A percentile compares a stretch with the other conserved stretches of the same genome.
phyloP scores from a whole-genome alignment of 805 yeast species.

The Sungouiozyma ichnusensis region DNA sequence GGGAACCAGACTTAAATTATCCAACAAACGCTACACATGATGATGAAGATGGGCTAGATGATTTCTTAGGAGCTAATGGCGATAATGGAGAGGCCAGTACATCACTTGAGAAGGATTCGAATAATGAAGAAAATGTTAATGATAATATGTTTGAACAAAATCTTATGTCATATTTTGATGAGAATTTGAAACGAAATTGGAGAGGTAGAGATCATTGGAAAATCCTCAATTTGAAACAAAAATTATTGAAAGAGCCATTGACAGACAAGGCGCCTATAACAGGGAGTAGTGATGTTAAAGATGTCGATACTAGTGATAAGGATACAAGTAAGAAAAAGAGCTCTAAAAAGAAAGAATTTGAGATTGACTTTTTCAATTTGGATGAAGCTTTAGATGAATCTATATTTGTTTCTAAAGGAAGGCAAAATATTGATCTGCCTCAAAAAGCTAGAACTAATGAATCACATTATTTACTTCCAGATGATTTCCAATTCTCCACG shows the following conservation, averaged over 20 bases:
- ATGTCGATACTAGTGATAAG: conserved; percentile 1
- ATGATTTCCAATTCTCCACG: conserved; percentile 64
- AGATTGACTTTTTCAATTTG: conserved; percentile 36
- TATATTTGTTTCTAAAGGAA: conserved; percentile 33
- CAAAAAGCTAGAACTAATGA: conserved; percentile 32
- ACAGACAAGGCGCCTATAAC: background rate
- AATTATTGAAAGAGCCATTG: conserved; percentile 2
- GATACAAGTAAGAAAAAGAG: conserved; percentile 8
- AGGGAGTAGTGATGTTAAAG: conserved; percentile 2
- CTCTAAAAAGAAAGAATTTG: conserved; percentile 29
- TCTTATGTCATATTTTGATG: conserved; percentile 74
- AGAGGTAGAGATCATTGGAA: conserved; percentile 93
- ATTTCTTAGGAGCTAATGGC: conserved; percentile 9
- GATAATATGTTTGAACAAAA: conserved; percentile 42
- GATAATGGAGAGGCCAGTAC: conserved; percentile 11
- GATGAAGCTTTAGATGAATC: conserved; percentile 31
- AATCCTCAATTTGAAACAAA: conserved; percentile 47
- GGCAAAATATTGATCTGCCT: conserved; percentile 32
- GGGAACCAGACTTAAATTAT: conserved; percentile 2
- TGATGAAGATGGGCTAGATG: background rate
- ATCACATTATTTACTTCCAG: conserved; percentile 49
- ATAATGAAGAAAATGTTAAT: conserved; percentile 11
- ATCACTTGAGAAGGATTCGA: background rate
- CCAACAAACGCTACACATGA: conserved; percentile 5
- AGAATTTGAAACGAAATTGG: conserved; percentile 62